phyloP scores from a whole-genome alignment of 2,329 filamentous ascomycete genomes.

The Alternaria novae-zelandiae region DNA sequence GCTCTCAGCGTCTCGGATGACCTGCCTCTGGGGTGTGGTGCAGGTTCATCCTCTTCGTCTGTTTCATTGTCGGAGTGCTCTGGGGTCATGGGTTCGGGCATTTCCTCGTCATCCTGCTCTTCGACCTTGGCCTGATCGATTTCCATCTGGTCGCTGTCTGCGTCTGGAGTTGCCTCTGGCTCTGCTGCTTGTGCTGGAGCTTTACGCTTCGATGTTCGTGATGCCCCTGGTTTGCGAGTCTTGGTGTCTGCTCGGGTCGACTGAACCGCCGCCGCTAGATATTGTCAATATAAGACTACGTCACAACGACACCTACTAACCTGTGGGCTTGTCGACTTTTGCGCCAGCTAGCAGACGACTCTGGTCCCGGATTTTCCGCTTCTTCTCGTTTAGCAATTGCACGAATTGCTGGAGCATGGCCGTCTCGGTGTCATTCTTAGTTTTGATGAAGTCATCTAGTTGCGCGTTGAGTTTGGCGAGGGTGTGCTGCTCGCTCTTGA shows the following conservation, averaged over 20 bases:
- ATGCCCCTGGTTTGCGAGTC: constrained; percentile 40
- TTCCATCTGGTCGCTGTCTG: constrained; percentile 44
- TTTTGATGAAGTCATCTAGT: constrained; percentile 68
- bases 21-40: constrained; percentile 12
- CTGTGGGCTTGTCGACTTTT: constrained; percentile 51
- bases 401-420: constrained; percentile 73
- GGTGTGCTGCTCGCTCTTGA: constrained; percentile 60
- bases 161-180: constrained; percentile 27
- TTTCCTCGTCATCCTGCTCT: constrained; percentile 34
- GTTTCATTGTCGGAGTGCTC: constrained; percentile 47
- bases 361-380: constrained; percentile 78
- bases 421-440: constrained; percentile 71
- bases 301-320: constrained; percentile 21
- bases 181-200: constrained; percentile 32
- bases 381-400: constrained; percentile 77
- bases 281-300: not conserved
- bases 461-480: constrained; percentile 67
- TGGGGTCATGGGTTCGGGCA: constrained; percentile 36
- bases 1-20: constrained; percentile 27
- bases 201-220: constrained; percentile 46
- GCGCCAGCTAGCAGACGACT: constrained; percentile 66
- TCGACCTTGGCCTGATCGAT: constrained; percentile 37
- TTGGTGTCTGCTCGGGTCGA: constrained; percentile 31
- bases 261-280: constrained; percentile 37
- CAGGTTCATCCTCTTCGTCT: constrained; percentile 39